Evolutionary conservation across 441 rosid genomes (phyloP).

Genomic region (Arabidopsis hybrid): DNA sequence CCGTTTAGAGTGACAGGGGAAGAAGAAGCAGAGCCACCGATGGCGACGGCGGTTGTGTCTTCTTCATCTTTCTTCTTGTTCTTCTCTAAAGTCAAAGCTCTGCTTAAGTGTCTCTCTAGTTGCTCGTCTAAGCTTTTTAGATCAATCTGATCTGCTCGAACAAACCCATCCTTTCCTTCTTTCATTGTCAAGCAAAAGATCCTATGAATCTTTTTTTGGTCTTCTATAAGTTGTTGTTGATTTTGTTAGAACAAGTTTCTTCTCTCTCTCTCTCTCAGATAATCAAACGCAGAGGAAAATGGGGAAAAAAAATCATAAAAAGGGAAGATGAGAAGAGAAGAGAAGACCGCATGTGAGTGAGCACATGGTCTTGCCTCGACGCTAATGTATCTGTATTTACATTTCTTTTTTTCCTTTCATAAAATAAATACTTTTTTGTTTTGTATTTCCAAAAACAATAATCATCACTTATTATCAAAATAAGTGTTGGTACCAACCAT

Average conservation of each 20-base stretch:
- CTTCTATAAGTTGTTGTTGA: not conserved
- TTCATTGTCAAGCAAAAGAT: slow-evolving; percentile 51
- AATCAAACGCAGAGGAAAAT: slow-evolving; percentile 15
- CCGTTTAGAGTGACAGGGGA: slow-evolving; percentile 37
- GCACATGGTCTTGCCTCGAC: slow-evolving; percentile 32
- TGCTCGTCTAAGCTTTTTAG: slow-evolving; percentile 94
- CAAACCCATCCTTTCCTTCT: slow-evolving; percentile 79
- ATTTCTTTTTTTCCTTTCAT: not conserved
- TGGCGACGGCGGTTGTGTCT: slow-evolving; percentile 25
- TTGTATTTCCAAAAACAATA: not conserved
- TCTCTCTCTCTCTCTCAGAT: not conserved
- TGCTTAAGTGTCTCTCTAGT: slow-evolving; percentile 79
- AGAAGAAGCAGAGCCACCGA: slow-evolving; percentile 29
- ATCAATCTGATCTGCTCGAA: slow-evolving; percentile 97
- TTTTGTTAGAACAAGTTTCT: not conserved
- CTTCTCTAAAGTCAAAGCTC: slow-evolving; percentile 71
- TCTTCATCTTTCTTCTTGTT: slow-evolving; percentile 58
- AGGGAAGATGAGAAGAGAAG: slow-evolving; percentile 13
- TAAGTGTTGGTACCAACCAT: not conserved
- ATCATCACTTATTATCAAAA: not conserved
- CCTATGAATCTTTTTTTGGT: not conserved
- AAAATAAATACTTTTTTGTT: not conserved
- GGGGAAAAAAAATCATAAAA: not conserved
- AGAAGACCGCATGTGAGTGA: slow-evolving; percentile 24
- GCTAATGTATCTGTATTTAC: slow-evolving; percentile 27